Base-by-base conservation (phyloP, 2,329 filamentous ascomycete genomes). In the Xenoacremonium recifei region DNA sequence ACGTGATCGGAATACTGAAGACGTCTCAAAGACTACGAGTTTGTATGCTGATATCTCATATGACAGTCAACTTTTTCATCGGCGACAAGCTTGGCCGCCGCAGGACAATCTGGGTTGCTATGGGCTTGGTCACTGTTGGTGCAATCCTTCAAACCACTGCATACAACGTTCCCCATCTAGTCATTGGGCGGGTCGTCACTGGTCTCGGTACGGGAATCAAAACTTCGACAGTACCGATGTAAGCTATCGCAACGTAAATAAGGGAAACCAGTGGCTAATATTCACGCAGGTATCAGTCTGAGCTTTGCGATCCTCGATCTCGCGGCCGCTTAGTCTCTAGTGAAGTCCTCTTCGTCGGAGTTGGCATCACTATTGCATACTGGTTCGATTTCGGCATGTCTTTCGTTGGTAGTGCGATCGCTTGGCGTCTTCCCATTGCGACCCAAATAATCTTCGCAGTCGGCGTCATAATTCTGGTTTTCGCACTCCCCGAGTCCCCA, bases 111-210 rank as follows among this genome's bases (percentile, higher is more conserved):
- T 67, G 77, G 27, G 17, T 66, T 1, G 82, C 80, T 13, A 73
- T 73, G 19, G 47, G 63, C 4, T 72, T 83, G 46, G 77, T 84
- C 68, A 69, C 79, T 3, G 44, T 80, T 11, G 81, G 81, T 2
- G 79, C 79, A 20, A 64, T 74, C 4, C 68, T 85, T n/a, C 82
- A 85, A 58, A 65, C 76, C 17, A 67, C 68, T 4, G 42, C 66
- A 1, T 60, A 59, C 58, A 65, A 59, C 4, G 56, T 75, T 16
- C 63, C 67, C 0, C 73, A 77, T 44, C 64, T 78, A 32, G 71
- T 79, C 39, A 54, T 73, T 36, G 72, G 71, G 1, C 59, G 72
- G 38, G 65, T 76, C 3, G 60, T 78, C 1, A 75, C 74, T 17
- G 74, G 75, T 6, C 51, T 77, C 3, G 75, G 75, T 1, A 77